Evolutionary conservation across 768 basidiomycete species (phyloP), one percentile per base, ranked within the genome.

Genomic region (Rhizopogon roseolus): DNA sequence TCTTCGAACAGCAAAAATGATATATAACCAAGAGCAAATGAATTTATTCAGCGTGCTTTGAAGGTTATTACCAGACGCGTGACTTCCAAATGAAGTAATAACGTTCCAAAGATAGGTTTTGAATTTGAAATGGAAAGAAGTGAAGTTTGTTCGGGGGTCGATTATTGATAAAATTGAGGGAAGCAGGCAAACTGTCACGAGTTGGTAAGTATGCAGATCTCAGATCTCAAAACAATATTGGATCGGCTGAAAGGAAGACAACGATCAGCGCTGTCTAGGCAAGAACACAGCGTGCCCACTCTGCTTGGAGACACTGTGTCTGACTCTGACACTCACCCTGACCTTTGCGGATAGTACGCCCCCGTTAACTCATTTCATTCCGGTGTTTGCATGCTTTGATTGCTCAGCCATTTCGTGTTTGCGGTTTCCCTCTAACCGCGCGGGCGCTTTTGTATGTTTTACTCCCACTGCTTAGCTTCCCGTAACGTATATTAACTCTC

Each of bases 41-140:
- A 6, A 17, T 43, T 8, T 52, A 34, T 52, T 39, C 41, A 27
- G 50, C 11, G 13, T 39, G 22, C 37, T 45, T 41, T 50, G 52
- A 50, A 29, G 29, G 29, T 22, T 45, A 49, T 43, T 60, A 22
- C 22, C 22, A 22, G 39, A 55, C 44, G 40, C 38, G 54, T 49
- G 29, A 54, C 14, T 41, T 32, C 60, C 36, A 5, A 32, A 56
- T 58, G 53, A 46, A 53, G 63, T 17, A 49, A 50, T 59, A 22
- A 32, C 39, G 56, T 38, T 34, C 60, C 59, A 49, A 29, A 4
- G 13, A 5, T 29, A 17, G 10, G 40, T 56, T 56, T 4, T 29
- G 25, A 42, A 70, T 68, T 68, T 62, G 58, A 67, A 71, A 71
- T 69, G 49, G 67, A 68, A 68, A 3, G 16, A 29, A 19, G 40